These are phyloP conservation scores for Endoconidiophora polonica DNA, from an alignment of 2,329 filamentous ascomycete genomes.

Conservation along the genomic window DNA sequence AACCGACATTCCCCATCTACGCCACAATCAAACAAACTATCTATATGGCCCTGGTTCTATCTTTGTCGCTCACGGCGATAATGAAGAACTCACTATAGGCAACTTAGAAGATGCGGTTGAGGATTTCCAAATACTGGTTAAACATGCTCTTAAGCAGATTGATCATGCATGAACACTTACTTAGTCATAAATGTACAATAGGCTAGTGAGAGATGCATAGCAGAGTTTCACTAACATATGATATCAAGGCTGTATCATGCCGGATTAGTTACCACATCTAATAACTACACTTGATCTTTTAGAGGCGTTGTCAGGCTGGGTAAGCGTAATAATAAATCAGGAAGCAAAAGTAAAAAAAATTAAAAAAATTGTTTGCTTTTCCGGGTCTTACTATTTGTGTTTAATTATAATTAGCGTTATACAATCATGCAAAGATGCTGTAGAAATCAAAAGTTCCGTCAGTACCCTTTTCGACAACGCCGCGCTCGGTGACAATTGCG, in stretches of 20 bases:
- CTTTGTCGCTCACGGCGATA: constrained; percentile 69
- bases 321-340: neutral
- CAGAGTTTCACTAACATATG: too few relatives aligned
- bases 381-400: too few relatives aligned
- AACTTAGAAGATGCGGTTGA: constrained; percentile 65
- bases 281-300: too few relatives aligned
- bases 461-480: constrained; percentile 61
- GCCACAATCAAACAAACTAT: constrained; percentile 49
- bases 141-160: constrained; percentile 24
- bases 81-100: constrained; percentile 60
- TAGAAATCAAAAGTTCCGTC: constrained; percentile 47
- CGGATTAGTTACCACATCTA: too few relatives aligned
- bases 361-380: neutral
- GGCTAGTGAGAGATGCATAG: too few relatives aligned
- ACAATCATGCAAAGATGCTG: constrained; percentile 1
- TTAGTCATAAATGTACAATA: too few relatives aligned
- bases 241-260: too few relatives aligned
- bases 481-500: constrained; percentile 83
- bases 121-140: constrained; percentile 58
- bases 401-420: too few relatives aligned
- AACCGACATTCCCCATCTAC: constrained; percentile 71
- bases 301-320: too few relatives aligned
- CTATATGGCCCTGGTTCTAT: constrained; percentile 59
- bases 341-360: neutral
- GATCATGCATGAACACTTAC: too few relatives aligned